These are phyloP conservation scores for Aspergillus glaucus DNA, from an alignment of 2,329 filamentous ascomycete genomes.

Conservation along the genomic window DNA sequence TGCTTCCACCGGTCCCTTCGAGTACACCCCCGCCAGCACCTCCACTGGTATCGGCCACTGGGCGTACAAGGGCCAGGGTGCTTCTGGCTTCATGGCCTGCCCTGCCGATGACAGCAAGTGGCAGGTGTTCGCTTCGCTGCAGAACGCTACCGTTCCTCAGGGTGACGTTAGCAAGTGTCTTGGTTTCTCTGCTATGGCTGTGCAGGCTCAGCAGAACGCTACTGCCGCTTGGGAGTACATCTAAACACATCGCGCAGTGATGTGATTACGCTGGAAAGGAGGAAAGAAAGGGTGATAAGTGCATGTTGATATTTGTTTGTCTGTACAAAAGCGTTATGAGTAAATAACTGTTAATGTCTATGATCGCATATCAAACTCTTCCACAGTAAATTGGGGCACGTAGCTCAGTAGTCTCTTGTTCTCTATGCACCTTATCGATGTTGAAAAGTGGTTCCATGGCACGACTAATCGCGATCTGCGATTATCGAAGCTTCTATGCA, in stretches of 20 bases:
- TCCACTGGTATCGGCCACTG: constrained; percentile 22
- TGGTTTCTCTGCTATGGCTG: constrained; percentile 33
- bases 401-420: too few relatives aligned
- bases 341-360: too few relatives aligned
- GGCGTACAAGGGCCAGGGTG: constrained; percentile 29
- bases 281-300: too few relatives aligned
- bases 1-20: constrained; percentile 47
- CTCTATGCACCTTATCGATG: too few relatives aligned
- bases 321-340: too few relatives aligned
- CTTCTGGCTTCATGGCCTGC: constrained; percentile 41
- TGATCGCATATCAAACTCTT: too few relatives aligned
- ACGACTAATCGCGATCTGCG: too few relatives aligned
- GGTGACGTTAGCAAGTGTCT: constrained; percentile 35
- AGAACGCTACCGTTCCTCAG: constrained; percentile 35
- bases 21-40: constrained; percentile 20
- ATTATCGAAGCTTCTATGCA: too few relatives aligned
- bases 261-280: too few relatives aligned
- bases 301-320: too few relatives aligned
- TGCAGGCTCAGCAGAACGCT: constrained; percentile 18
- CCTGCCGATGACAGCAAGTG: constrained; percentile 27
- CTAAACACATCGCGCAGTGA: constrained; percentile 12
- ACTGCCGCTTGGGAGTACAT: constrained; percentile 39
- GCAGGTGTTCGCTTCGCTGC: constrained; percentile 38
- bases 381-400: too few relatives aligned
- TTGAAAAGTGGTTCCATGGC: too few relatives aligned